phyloP scores from a whole-genome alignment of 2,329 filamentous ascomycete species.

The Hypoxylon rubiginosum region DNA sequence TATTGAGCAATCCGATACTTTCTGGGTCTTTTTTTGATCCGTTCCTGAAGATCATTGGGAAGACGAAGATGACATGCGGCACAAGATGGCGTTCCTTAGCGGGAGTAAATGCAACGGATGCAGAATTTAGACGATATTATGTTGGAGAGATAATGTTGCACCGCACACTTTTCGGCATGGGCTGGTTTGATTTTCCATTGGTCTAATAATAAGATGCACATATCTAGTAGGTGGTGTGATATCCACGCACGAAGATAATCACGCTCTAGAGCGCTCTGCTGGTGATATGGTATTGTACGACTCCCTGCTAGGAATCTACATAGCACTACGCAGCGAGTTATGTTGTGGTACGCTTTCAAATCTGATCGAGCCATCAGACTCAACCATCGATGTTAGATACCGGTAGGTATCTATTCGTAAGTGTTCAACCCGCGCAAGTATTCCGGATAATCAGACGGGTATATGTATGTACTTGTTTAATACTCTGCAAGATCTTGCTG shows the following conservation, averaged over 20 bases:
- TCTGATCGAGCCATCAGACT: neutral
- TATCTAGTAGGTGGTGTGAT: slow-evolving; percentile 33
- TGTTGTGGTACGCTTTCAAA: neutral
- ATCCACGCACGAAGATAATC: slow-evolving; percentile 26
- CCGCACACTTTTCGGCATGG: slow-evolving; percentile 9
- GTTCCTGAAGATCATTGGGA: slow-evolving; percentile 38
- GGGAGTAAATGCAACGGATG: slow-evolving; percentile 18
- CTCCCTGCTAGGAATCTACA: neutral
- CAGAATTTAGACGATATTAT: slow-evolving; percentile 12
- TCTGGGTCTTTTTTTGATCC: slow-evolving; percentile 15
- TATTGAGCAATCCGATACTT: slow-evolving; percentile 33
- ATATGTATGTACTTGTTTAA: neutral
- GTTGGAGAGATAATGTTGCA: slow-evolving; percentile 25
- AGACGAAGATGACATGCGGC: slow-evolving; percentile 23
- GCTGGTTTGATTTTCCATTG: slow-evolving; percentile 22
- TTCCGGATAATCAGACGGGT: neutral
- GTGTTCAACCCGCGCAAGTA: neutral
- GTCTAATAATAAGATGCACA: slow-evolving; percentile 23
- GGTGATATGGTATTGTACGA: slow-evolving; percentile 8
- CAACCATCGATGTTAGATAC: neutral
- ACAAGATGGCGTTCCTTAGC: slow-evolving; percentile 29
- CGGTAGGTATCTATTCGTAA: neutral
- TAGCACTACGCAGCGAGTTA: slow-evolving; percentile 1
- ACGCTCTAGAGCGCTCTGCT: slow-evolving; percentile 26
- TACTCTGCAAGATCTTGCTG: neutral